Percentiles rank a stretch among this genome's conserved stretches.
These are phyloP conservation scores for Botryotinia convoluta DNA, from an alignment of 2,329 filamentous ascomycete species.

Conservation along the genomic window DNA sequence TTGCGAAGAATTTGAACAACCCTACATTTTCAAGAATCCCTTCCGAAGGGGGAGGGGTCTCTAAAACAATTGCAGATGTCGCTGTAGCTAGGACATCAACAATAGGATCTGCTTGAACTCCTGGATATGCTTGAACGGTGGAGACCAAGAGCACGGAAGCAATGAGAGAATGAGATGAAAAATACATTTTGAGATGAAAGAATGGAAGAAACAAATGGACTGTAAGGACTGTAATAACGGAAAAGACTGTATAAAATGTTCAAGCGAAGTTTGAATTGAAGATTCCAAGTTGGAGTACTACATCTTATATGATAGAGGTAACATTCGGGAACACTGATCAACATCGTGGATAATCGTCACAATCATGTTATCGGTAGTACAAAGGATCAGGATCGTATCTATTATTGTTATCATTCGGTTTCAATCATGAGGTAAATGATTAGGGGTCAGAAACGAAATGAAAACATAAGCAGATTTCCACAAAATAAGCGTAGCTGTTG, in stretches of 20 bases:
- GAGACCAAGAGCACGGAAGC: conserved; percentile 6
- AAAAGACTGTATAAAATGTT: background rate
- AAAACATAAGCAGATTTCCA: conserved; percentile 3
- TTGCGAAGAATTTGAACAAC: conserved; percentile 14
- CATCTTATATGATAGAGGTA: conserved; percentile 6
- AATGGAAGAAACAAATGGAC: background rate
- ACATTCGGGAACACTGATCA: background rate
- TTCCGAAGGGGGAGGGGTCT: background rate
- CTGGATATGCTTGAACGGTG: conserved; percentile 7
- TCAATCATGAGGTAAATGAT: background rate
- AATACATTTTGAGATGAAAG: conserved; percentile 6
- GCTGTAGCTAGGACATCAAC: background rate
- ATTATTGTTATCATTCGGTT: background rate
- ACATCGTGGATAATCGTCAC: background rate
- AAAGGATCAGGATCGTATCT: conserved; percentile 14
- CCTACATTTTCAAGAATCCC: background rate
- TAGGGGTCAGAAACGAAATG: conserved; percentile 1
- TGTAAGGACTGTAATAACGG: conserved; percentile 4
- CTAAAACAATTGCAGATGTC: background rate
- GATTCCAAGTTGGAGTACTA: background rate
- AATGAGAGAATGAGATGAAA: conserved; percentile 9
- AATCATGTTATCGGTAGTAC: background rate
- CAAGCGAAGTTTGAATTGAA: background rate
- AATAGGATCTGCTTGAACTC: background rate
- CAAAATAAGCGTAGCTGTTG: background rate